phyloP scores from a whole-genome alignment of 805 yeast genomes.

The Myxozyma geophila region DNA sequence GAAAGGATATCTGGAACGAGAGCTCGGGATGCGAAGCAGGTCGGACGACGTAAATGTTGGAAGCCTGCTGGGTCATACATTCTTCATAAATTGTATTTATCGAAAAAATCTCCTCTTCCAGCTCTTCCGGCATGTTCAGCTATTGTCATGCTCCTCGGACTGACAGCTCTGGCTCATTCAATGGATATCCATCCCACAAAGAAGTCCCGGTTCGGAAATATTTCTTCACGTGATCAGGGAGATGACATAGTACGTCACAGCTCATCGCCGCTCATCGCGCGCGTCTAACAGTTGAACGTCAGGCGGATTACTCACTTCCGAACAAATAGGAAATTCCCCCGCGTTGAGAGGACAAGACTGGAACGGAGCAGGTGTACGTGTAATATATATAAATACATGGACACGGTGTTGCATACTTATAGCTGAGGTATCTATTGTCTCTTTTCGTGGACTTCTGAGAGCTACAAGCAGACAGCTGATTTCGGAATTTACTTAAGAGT shows the following conservation, averaged over 20 bases:
- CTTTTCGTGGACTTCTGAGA: neutral
- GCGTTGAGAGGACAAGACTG: neutral
- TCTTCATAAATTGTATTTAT: conserved; percentile 87
- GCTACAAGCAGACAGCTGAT: neutral
- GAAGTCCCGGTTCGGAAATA: neutral
- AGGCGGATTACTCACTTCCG: conserved; percentile 7
- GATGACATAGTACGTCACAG: neutral
- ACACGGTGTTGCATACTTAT: neutral
- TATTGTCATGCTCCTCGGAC: neutral
- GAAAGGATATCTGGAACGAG: conserved; percentile 70
- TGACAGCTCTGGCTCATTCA: neutral
- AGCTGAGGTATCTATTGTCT: neutral
- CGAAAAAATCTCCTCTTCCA: conserved; percentile 76
- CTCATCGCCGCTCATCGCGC: conserved; percentile 13
- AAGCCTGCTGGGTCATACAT: conserved; percentile 47
- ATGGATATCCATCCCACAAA: neutral
- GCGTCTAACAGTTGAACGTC: neutral
- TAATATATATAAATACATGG: neutral
- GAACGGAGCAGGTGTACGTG: neutral
- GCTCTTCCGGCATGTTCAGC: conserved; percentile 48
- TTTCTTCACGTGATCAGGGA: neutral
- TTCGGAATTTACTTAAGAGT: neutral
- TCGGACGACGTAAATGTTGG: conserved; percentile 52
- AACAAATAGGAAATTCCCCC: neutral
- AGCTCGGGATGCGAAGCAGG: conserved; percentile 48